Evolutionary conservation across 2,329 filamentous ascomycete genomes (phyloP), one percentile per base, ranked within the genome.

Genomic region (Knoxdaviesia proteae): DNA sequence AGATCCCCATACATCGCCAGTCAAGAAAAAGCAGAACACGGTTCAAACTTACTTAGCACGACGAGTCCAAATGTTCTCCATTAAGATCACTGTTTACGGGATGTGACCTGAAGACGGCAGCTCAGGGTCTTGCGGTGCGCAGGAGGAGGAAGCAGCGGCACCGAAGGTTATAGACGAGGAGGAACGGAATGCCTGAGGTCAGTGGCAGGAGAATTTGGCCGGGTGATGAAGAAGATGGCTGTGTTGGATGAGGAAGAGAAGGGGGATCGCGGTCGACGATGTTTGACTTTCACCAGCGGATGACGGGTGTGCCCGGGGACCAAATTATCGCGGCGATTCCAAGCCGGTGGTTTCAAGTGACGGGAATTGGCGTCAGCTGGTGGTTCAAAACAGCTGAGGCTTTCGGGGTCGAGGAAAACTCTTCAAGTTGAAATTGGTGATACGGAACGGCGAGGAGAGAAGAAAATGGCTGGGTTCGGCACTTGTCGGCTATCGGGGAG

Each of bases 61-160:
- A 62, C 83, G 79, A 63, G 74, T 80, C 82, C 83, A 88, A 67
- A 75, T 63, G 57, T 69, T 71, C 61, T 74, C 71, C 71, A 76
- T 40, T 29, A 33, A 10, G 20, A 59, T 63, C 61, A 58, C 56
- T 54, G 44, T 50, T 46, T 52, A 49, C 52, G 51, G 49, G 47
- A 44, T 33, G 41, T 39, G 44, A 45, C 46, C 42, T 45, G 44
- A 40, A 40, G 40, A 44, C 43, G 43, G 41, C 43, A 42, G 20
- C 47, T 32, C 38, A 10, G n/a, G 11, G 20, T 11, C 9, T 29
- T 40, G 31, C 41, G 29, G 6, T 31, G 20, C 31, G 31, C 36
- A 11, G 8, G 36, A 30, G 9, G 5, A 38, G 3, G 8, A 38
- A 38, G 31, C 36, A 30, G 36, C 31, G 31, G 36, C 29, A 30